A percentile compares a stretch with the other conserved stretches of the same genome.
Evolutionary conservation across 805 yeast genomes (phyloP).

Genomic region (Metschnikowia matae): DNA sequence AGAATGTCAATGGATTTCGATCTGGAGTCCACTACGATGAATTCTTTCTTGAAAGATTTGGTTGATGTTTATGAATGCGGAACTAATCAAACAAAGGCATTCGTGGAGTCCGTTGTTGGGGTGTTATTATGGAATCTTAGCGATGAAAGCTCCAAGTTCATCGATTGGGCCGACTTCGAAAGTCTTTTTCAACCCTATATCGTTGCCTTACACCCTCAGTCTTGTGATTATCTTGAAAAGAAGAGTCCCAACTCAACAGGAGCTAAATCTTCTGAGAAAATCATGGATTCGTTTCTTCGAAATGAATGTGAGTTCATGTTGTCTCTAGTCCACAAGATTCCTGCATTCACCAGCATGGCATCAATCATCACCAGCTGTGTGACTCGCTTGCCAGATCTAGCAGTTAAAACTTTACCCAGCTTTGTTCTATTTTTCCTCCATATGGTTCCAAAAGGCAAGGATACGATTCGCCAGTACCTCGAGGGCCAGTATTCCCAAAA

Average conservation of each 20-base stretch:
- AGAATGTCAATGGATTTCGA: neutral
- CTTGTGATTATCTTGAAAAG: constrained; percentile 29
- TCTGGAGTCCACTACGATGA: constrained; percentile 5
- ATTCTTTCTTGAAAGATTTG: constrained; percentile 15
- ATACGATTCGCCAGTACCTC: neutral
- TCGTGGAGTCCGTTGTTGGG: constrained; percentile 40
- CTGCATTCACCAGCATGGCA: constrained; percentile 24
- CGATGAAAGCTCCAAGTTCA: constrained; percentile 13
- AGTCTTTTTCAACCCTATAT: constrained; percentile 18
- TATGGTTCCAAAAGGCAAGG: neutral
- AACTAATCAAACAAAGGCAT: constrained; percentile 5
- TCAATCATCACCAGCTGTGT: constrained; percentile 32
- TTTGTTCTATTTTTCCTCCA: constrained; percentile 24
- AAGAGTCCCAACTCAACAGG: neutral
- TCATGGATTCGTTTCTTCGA: constrained; percentile 16
- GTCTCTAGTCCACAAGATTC: constrained; percentile 31
- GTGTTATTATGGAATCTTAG: constrained; percentile 25
- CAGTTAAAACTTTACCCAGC: constrained; percentile 23
- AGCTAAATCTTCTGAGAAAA: neutral
- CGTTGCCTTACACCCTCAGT: constrained; percentile 31
- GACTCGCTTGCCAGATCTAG: constrained; percentile 20
- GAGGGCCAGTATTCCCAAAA: neutral
- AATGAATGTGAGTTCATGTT: constrained; percentile 32
- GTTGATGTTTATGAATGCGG: constrained; percentile 13
- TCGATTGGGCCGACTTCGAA: constrained; percentile 21